Evolutionary conservation across 345 rosid species (phyloP), one percentile per base, ranked within the genome.

Genomic region (Ceriops tagal): DNA sequence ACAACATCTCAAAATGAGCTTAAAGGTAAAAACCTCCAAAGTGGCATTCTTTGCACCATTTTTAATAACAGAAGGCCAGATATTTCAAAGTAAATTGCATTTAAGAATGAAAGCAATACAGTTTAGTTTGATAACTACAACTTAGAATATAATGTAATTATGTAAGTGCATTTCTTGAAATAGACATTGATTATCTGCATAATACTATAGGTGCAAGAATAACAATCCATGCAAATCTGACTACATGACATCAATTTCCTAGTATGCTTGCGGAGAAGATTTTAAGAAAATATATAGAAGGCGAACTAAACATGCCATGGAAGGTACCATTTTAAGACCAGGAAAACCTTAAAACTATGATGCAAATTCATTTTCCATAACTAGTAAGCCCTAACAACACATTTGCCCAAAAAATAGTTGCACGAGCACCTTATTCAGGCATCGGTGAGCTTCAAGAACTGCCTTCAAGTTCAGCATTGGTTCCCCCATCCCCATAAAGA

Each of bases 401-500:
- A 55, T 39, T 66, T 20, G 27, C 46, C 53, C 6, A 20, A 47
- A 60, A 60, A 59, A 35, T 18, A 19, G 21, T 49, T 32, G 47
- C 58, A 64, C 56, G 58, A 49, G 58, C 70, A 92, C 99, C 96
- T 96, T 90, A 79, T 96, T 92, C 80, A 92, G 73, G 80, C 98
- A 92, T 58, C 81, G 87, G 75, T 96, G 98, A 31, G 98, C 96
- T 55, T 90, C 97, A 71, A 96, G 88, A 65, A 92, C 99, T 5
- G 97, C 76, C 75, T 92, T 95, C 60, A 95, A 79, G 74, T 95
- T 95, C 81, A 95, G 79, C 98, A 96, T 92, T 26, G 98, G 99
- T 73, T 96, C 99, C 31, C 98, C 99, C 97, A 89, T 92, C 57
- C 99, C 99, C 97, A 92, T 92, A 72, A 96, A 96, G 34, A 92